These are phyloP conservation scores for Podospora pseudocomata DNA, from an alignment of 495 filamentous ascomycete genomes.

Conservation along the genomic window DNA sequence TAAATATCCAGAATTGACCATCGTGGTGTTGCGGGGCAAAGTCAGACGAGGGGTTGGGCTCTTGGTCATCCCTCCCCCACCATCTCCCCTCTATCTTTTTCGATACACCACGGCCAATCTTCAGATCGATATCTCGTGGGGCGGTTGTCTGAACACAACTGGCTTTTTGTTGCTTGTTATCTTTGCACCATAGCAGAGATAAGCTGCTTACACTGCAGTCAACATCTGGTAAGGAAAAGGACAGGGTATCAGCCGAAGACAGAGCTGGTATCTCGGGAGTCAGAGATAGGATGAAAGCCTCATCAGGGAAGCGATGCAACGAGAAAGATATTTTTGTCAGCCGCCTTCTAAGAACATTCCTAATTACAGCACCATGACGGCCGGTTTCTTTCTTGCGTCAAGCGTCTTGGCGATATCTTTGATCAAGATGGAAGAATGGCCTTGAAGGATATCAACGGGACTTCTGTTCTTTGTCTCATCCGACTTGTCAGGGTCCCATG, in stretches of 20 bases:
- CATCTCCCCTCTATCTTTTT: background rate
- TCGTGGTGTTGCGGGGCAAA: constrained; percentile 21
- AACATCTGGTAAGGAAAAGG: background rate
- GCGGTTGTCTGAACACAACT: background rate
- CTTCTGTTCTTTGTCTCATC: background rate
- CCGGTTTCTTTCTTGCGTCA: constrained; percentile 23
- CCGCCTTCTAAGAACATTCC: background rate
- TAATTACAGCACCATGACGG: too few species aligned
- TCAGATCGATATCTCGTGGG: background rate
- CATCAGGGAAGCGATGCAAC: background rate
- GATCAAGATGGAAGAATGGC: background rate
- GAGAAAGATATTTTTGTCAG: background rate
- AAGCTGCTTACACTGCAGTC: background rate
- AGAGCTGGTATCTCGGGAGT: background rate
- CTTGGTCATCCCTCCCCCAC: background rate
- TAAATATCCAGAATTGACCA: constrained; percentile 15
- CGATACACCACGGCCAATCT: background rate
- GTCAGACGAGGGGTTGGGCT: constrained; percentile 14
- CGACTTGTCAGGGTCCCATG: background rate
- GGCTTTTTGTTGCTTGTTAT: background rate
- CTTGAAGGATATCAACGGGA: background rate
- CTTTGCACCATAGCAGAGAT: background rate
- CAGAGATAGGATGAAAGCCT: background rate
- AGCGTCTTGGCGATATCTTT: background rate
- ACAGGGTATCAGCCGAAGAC: background rate